A percentile compares a stretch with the other conserved stretches of the same genome.
Conservation (phyloP, 768 basidiomycete genomes). For the Auricularia sp. region DNA sequence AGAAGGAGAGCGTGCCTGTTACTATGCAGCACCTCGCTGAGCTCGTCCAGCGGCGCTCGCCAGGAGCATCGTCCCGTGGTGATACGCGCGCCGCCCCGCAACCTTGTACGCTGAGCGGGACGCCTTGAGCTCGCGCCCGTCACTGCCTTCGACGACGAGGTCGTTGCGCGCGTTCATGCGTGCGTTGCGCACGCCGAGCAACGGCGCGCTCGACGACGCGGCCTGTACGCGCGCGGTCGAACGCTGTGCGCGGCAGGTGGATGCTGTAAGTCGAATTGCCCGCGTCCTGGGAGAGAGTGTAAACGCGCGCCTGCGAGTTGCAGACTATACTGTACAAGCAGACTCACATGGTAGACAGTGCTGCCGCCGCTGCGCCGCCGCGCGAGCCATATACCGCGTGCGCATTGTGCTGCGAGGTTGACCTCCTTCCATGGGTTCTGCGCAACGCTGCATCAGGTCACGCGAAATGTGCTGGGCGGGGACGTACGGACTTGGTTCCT, state of each 20-base stretch:
- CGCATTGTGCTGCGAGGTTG: slow-evolving; percentile 51
- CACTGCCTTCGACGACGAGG: slow-evolving; percentile 53
- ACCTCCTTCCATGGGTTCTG: slow-evolving; percentile 98
- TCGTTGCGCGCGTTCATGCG: slow-evolving; percentile 85
- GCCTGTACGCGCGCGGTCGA: slow-evolving; percentile 74
- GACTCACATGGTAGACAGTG: slow-evolving; percentile 86
- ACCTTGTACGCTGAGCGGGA: slow-evolving; percentile 98
- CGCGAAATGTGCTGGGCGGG: neutral
- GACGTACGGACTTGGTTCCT: slow-evolving; percentile 51
- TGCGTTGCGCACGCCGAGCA: slow-evolving; percentile 57
- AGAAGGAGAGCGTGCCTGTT: slow-evolving; percentile 36
- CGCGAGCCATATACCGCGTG: slow-evolving; percentile 58
- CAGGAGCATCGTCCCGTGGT: slow-evolving; percentile 95
- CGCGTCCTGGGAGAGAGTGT: slow-evolving; percentile 51
- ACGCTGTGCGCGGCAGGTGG: slow-evolving; percentile 69
- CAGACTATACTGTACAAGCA: neutral
- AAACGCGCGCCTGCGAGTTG: neutral
- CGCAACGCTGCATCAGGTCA: neutral
- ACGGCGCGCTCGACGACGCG: slow-evolving; percentile 71
- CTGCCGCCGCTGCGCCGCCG: slow-evolving; percentile 87
- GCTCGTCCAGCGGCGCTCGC: slow-evolving; percentile 59
- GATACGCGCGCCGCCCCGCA: slow-evolving; percentile 80
- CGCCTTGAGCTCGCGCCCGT: slow-evolving; percentile 50
- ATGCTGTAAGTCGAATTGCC: slow-evolving; percentile 99
- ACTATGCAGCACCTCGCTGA: slow-evolving; percentile 62